Percentiles rank a stretch among this genome's conserved stretches.
phyloP scores from a whole-genome alignment of 2,329 filamentous ascomycete species.

The Triangularia verruculosa region DNA sequence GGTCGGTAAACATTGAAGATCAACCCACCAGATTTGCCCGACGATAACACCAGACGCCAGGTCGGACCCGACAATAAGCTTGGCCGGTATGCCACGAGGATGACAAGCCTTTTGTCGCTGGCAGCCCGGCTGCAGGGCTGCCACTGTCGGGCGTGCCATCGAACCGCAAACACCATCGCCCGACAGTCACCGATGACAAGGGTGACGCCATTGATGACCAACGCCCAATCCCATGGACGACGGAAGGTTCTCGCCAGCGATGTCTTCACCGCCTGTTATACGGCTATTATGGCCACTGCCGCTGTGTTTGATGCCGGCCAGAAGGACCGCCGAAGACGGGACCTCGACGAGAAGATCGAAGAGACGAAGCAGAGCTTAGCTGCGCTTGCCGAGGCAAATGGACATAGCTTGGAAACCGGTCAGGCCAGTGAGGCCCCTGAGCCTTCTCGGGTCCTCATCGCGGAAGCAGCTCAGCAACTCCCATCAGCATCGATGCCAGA shows the following conservation, averaged over 20 bases:
- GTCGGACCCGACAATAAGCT: slow-evolving; percentile 17
- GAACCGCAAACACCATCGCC: slow-evolving; percentile 46
- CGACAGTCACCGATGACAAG: slow-evolving; percentile 47
- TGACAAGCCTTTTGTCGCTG: slow-evolving; percentile 68
- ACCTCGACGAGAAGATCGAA: slow-evolving; percentile 61
- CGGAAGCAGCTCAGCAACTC: slow-evolving; percentile 15
- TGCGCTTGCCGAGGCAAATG: slow-evolving; percentile 24
- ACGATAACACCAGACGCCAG: background rate
- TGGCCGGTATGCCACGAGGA: slow-evolving; percentile 43
- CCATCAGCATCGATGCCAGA: slow-evolving; percentile 15
- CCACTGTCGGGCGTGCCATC: slow-evolving; percentile 60
- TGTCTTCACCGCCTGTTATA: slow-evolving; percentile 65
- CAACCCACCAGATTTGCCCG: background rate
- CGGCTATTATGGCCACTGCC: slow-evolving; percentile 63
- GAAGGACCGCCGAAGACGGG: slow-evolving; percentile 56
- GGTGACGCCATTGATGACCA: background rate
- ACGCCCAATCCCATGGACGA: slow-evolving; percentile 36
- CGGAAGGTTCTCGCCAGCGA: slow-evolving; percentile 51
- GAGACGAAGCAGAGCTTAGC: slow-evolving; percentile 49
- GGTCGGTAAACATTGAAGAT: background rate
- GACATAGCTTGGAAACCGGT: background rate
- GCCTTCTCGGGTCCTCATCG: slow-evolving; percentile 4
- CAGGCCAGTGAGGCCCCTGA: slow-evolving; percentile 5
- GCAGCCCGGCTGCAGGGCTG: slow-evolving; percentile 62
- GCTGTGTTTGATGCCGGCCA: slow-evolving; percentile 58